Evolutionary conservation across 2,329 filamentous ascomycete genomes (phyloP), one percentile per base, ranked within the genome.

Genomic region (Elsinoe ampelina): DNA sequence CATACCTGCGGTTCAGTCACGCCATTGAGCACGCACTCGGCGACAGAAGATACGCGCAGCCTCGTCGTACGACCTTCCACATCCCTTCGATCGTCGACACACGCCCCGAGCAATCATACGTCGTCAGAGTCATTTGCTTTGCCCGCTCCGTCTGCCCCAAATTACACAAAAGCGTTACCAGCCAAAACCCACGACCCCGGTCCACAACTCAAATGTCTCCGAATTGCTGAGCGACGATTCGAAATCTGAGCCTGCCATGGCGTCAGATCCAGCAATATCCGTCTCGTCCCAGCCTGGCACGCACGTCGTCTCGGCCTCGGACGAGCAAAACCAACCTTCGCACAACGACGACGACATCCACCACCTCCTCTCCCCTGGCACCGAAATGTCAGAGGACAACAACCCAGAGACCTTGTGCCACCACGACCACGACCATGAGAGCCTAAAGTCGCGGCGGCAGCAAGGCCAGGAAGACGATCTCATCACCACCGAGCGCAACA

Each of bases 161-260:
- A 36, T 55, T 36, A 34, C 22, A 26, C 13, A 35, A 43, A 20
- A 55, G 52, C 19, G 36, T 35, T 35, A 19, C 6, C 34, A 36
- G 11, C 32, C 26, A 30, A 30, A 30, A 30, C 26, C 26, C 26
- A 30, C 26, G 26, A 30, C 34, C 32, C 17, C 48, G 48, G 70
- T 88, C 26, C 26, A 30, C 84, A 67, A 56, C 54, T 48, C 42
- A 56, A 45, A 56, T 56, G 54, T 52, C 55, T 57, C 45, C 55
- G 45, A 57, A 39, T 17, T 52, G 45, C 35, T 42, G 43, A 42
- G 30, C 5, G 11, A 13, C n/a, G 19, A 34, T 47, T 38, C 41
- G 39, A 47, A 47, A 56, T 47, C 54, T 47, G 41, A 56, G 36
- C 34, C 56, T 48, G 48, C 36, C 43, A 61, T 61, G 58, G 59